Conservation (phyloP, 2,329 filamentous ascomycete species). For the Diaporthe ampelina region DNA sequence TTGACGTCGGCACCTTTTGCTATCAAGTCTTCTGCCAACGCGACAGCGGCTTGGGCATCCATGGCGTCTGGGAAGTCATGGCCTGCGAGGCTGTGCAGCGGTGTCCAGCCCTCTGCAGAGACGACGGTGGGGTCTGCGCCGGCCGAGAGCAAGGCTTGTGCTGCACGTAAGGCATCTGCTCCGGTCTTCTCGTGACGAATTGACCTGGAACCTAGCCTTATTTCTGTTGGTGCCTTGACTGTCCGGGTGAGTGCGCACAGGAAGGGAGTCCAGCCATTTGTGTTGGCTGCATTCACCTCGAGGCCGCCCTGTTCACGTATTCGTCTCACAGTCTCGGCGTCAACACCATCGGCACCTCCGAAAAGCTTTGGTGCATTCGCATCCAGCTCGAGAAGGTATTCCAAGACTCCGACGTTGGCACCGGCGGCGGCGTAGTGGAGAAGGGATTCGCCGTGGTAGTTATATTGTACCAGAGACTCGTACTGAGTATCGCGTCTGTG, state of each 20-base stretch:
- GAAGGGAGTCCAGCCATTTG: background rate
- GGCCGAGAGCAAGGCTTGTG: background rate
- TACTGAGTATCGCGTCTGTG: background rate
- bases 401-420: background rate
- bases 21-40: background rate
- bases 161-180: background rate
- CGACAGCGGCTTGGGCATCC: background rate
- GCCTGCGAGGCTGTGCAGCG: conserved; percentile 2
- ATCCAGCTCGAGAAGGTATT: background rate
- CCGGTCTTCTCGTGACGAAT: background rate
- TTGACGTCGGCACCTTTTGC: background rate
- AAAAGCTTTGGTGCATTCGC: background rate
- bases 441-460: background rate
- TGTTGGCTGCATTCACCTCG: background rate
- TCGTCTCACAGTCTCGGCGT: background rate
- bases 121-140: background rate
- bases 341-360: background rate
- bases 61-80: background rate
- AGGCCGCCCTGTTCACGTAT: background rate
- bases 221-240: background rate
- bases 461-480: background rate
- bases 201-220: background rate
- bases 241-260: background rate
- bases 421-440: conserved; percentile 2
- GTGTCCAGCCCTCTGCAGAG: background rate